Conservation (phyloP, 306 rosid genomes). For the Arachis stenosperma region DNA sequence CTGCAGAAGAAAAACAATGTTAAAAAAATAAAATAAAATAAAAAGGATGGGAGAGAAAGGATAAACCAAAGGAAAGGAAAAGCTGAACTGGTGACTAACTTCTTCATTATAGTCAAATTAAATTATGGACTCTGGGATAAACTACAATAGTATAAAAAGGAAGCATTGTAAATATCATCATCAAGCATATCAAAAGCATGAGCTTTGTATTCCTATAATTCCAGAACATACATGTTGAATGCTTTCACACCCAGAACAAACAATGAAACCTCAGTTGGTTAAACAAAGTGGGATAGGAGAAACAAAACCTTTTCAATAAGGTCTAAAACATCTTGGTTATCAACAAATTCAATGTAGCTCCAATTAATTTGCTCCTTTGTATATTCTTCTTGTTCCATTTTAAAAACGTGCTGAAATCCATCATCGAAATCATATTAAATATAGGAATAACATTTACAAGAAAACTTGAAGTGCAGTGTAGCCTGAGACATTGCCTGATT, state of each 20-base stretch:
- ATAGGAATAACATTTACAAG: slow-evolving; percentile 28
- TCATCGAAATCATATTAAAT: slow-evolving; percentile 41
- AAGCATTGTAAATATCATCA: slow-evolving; percentile 12
- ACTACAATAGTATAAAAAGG: slow-evolving; percentile 10
- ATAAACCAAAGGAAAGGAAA: slow-evolving; percentile 25
- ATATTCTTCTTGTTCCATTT: slow-evolving; percentile 99
- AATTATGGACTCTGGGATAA: slow-evolving; percentile 11
- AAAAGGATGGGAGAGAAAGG: background rate
- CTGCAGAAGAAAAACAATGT: slow-evolving; percentile 56
- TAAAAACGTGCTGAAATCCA: slow-evolving; percentile 84
- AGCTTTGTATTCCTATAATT: slow-evolving; percentile 19
- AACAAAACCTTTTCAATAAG: slow-evolving; percentile 89
- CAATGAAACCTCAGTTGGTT: slow-evolving; percentile 25
- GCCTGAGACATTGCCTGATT: slow-evolving; percentile 73
- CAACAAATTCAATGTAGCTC: slow-evolving; percentile 99
- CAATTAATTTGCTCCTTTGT: slow-evolving; percentile 94
- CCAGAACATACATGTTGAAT: slow-evolving; percentile 5
- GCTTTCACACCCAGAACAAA: slow-evolving; percentile 34
- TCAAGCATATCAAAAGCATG: slow-evolving; percentile 34
- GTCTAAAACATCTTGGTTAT: slow-evolving; percentile 96
- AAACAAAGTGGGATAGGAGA: slow-evolving; percentile 27
- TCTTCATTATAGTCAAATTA: slow-evolving; percentile 15
- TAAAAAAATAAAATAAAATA: background rate
- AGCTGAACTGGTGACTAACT: background rate
- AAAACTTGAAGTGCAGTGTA: slow-evolving; percentile 37